phyloP scores from a whole-genome alignment of 805 yeast genomes.

The Komagataella ulmi region DNA sequence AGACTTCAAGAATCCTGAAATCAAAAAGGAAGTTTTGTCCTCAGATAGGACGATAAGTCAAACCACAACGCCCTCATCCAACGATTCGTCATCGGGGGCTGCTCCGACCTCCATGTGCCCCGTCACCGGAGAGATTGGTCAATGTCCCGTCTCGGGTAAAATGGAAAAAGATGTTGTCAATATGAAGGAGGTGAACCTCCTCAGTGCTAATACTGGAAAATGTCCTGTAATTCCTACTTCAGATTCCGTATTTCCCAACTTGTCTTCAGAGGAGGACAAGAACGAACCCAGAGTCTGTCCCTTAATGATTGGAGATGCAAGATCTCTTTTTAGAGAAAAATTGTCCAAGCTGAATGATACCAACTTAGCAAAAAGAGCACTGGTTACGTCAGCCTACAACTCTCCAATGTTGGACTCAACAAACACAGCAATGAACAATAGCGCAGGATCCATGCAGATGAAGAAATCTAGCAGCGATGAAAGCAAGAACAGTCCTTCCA shows the following conservation, averaged over 20 bases:
- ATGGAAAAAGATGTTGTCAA: not conserved
- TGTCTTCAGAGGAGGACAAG: not conserved
- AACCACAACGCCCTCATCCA: slow-evolving; percentile 1
- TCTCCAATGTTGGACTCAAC: slow-evolving; percentile 13
- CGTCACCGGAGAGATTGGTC: slow-evolving; percentile 11
- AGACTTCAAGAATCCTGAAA: not conserved
- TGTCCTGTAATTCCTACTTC: not conserved
- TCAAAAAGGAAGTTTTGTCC: not conserved
- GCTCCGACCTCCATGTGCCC: slow-evolving; percentile 4
- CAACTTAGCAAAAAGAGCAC: slow-evolving; percentile 16
- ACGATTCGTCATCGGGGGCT: slow-evolving; percentile 1
- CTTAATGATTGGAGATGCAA: slow-evolving; percentile 30
- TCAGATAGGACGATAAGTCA: not conserved
- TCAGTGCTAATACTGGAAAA: not conserved
- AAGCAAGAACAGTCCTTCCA: not conserved
- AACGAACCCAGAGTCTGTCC: slow-evolving; percentile 29
- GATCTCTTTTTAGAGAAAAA: slow-evolving; percentile 21
- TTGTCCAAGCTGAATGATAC: slow-evolving; percentile 9
- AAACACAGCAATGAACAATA: slow-evolving; percentile 10
- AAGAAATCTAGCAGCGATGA: not conserved
- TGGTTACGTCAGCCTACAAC: slow-evolving; percentile 7
- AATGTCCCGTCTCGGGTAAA: slow-evolving; percentile 10
- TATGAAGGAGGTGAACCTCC: not conserved
- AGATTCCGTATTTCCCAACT: not conserved
- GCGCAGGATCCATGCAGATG: not conserved